These are phyloP conservation scores for Ramaria sp. DNA, from an alignment of 768 basidiomycete species.

Conservation along the genomic window DNA sequence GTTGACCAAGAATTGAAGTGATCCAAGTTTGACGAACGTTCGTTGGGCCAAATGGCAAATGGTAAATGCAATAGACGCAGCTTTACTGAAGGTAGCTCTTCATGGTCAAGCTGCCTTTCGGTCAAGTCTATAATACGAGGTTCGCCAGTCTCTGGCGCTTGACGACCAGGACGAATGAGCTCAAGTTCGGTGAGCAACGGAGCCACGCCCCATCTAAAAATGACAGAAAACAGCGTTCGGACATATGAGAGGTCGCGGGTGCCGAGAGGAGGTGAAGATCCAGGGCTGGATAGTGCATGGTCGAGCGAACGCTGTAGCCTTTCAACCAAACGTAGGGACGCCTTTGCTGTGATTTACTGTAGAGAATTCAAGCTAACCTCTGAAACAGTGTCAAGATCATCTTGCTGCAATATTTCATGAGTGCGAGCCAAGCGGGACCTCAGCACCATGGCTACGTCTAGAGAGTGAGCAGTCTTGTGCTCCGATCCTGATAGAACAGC, in stretches of 20 bases:
- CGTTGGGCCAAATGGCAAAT: constrained; percentile 30
- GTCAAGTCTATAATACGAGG: constrained; percentile 34
- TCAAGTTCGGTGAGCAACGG: constrained; percentile 32
- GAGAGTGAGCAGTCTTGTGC: not conserved
- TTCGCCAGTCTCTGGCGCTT: constrained; percentile 11
- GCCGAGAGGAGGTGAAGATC: constrained; percentile 33
- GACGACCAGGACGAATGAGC: constrained; percentile 32
- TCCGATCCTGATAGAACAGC: not conserved
- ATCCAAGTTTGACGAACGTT: constrained; percentile 46
- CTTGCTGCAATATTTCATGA: not conserved
- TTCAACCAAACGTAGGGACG: constrained; percentile 41
- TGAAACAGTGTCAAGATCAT: not conserved
- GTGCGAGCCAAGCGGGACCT: not conserved
- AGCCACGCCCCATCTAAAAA: constrained; percentile 64
- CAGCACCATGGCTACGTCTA: constrained; percentile 3
- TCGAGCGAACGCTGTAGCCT: constrained; percentile 36
- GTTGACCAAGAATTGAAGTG: constrained; percentile 45
- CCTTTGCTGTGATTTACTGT: constrained; percentile 43
- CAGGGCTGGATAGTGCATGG: no score
- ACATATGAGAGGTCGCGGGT: constrained; percentile 55
- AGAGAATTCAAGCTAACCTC: constrained; percentile 27
- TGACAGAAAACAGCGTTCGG: constrained; percentile 52
- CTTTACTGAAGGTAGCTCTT: constrained; percentile 31
- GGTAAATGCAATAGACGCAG: constrained; percentile 37
- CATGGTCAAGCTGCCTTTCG: constrained; percentile 31